These are phyloP conservation scores for Podila epicladia DNA, from an alignment of 192 early-diverging fungal species.

Conservation along the genomic window DNA sequence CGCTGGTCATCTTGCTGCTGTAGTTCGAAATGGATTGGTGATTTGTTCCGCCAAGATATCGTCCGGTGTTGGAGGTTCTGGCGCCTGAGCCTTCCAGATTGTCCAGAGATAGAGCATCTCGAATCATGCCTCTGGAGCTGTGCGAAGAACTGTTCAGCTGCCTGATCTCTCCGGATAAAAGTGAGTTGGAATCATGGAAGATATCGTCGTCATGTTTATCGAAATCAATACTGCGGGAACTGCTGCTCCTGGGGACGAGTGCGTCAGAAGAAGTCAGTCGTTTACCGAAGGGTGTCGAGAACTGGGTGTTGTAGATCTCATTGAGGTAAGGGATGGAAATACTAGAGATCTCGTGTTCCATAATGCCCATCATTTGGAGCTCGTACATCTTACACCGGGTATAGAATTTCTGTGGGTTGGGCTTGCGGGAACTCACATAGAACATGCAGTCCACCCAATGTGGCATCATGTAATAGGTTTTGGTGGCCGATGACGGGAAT, in stretches of 20 bases:
- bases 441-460: constrained; percentile 96
- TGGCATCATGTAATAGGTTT: constrained; percentile 76
- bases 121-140: constrained; percentile 5
- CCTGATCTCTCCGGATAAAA: constrained; percentile 28
- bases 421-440: constrained; percentile 66
- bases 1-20: constrained; percentile 22
- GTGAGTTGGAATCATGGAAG: constrained; percentile 31
- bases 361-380: constrained; percentile 85
- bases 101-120: constrained; percentile 23
- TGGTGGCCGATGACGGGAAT: constrained; percentile 29
- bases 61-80: neutral
- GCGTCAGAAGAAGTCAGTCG: constrained; percentile 33
- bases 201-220: constrained; percentile 56
- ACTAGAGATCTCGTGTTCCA: constrained; percentile 65
- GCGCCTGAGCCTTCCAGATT: constrained; percentile 13
- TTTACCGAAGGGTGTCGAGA: constrained; percentile 25
- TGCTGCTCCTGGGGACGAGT: constrained; percentile 1
- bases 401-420: constrained; percentile 66
- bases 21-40: constrained; percentile 22
- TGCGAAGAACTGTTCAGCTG: constrained; percentile 23
- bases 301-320: constrained; percentile 36
- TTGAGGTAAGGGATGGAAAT: constrained; percentile 64
- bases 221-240: constrained; percentile 28
- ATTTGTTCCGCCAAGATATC: constrained; percentile 17
- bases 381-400: constrained; percentile 86